Evolutionary conservation across 2,329 filamentous ascomycete genomes (phyloP).

Genomic region (Byssochlamys sp.): DNA sequence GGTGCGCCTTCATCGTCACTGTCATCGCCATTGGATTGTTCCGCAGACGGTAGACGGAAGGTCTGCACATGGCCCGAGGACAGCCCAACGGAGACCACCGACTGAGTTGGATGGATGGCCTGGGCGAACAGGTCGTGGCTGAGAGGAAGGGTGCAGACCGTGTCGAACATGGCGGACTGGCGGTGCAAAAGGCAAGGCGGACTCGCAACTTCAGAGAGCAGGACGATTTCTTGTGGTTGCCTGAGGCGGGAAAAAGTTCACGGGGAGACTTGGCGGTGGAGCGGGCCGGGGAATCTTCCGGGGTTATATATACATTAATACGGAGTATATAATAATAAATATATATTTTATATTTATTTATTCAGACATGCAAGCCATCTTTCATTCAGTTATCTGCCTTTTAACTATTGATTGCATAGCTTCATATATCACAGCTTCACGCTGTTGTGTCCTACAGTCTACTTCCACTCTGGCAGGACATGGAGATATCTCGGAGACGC

Average conservation of each 20-base stretch:
- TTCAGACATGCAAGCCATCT: no score
- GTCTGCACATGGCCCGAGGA: slow-evolving; percentile 77
- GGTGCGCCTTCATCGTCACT: slow-evolving; percentile 39
- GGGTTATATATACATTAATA: no score
- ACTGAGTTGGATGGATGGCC: slow-evolving; percentile 72
- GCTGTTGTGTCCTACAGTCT: no score
- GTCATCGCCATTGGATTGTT: slow-evolving; percentile 41
- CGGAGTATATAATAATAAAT: no score
- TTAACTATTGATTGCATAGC: no score
- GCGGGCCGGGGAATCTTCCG: slow-evolving; percentile 18
- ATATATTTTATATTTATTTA: no score
- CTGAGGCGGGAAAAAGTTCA: slow-evolving; percentile 1
- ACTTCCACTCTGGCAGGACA: background rate
- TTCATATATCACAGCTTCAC: no score
- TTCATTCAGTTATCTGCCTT: no score
- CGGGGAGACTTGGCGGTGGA: background rate
- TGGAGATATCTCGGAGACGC: background rate
- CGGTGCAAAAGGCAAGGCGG: background rate
- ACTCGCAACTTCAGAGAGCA: slow-evolving; percentile 1
- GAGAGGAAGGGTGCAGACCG: slow-evolving; percentile 79
- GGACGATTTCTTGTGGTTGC: slow-evolving; percentile 3
- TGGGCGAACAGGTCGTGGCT: slow-evolving; percentile 80
- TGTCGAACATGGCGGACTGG: slow-evolving; percentile 64
- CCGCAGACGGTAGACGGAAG: slow-evolving; percentile 59
- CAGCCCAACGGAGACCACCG: slow-evolving; percentile 76